These are phyloP conservation scores for Tuber calosporum DNA, from an alignment of 495 filamentous ascomycete species.

Conservation along the genomic window DNA sequence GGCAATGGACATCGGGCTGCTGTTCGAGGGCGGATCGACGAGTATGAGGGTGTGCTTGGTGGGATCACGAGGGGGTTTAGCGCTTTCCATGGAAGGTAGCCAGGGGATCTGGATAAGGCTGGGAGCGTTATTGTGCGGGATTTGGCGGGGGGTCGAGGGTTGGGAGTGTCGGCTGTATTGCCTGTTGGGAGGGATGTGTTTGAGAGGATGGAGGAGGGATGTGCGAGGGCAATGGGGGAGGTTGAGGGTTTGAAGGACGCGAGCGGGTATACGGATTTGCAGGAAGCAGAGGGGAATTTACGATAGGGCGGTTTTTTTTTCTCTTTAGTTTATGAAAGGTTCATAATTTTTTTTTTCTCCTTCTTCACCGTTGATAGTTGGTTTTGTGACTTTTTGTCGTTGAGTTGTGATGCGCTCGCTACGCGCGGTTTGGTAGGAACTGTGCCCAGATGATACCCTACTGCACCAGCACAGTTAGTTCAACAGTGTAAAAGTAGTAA, in stretches of 20 bases:
- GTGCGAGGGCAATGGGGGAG: not conserved
- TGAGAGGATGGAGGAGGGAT: not conserved
- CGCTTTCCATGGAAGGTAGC: not conserved
- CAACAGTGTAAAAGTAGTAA: too few species aligned
- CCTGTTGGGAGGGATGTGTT: not conserved
- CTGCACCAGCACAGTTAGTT: too few species aligned
- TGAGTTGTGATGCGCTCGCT: not conserved
- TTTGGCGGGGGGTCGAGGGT: not conserved
- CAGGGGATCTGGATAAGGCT: not conserved
- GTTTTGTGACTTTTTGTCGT: not conserved
- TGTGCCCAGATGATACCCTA: too few species aligned
- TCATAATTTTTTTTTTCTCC: not conserved
- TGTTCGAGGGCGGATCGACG: constrained; percentile 31
- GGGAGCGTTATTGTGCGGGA: not conserved
- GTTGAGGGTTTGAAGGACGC: not conserved
- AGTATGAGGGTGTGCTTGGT: constrained; percentile 9
- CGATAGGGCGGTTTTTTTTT: not conserved
- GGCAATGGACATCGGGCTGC: constrained; percentile 31
- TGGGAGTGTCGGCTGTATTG: not conserved
- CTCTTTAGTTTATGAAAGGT: not conserved
- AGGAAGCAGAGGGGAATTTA: not conserved
- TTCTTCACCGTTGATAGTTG: not conserved
- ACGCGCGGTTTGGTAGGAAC: too few species aligned
- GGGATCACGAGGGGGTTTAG: not conserved
- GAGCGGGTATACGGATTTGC: not conserved